Conservation (phyloP, 2,329 filamentous ascomycete species). For the Verticillium nubilum region DNA sequence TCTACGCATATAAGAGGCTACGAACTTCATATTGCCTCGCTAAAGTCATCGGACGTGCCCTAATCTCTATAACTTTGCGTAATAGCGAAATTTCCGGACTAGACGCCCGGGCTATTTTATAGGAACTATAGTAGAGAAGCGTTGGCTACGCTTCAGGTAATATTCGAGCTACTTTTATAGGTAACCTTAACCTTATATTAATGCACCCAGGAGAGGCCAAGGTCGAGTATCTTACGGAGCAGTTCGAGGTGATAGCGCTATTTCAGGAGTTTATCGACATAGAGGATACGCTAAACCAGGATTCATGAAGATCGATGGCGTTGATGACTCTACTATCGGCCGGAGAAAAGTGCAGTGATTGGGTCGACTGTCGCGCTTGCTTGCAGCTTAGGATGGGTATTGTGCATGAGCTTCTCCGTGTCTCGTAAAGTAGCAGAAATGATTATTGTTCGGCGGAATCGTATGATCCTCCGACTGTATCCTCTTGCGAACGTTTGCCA, state of each 20-base stretch:
- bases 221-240: constrained; percentile 24
- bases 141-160: constrained; percentile 12
- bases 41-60: constrained; percentile 23
- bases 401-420: too few species aligned
- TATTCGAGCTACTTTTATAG: constrained; percentile 29
- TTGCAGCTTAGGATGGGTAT: too few species aligned
- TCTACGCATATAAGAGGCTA: constrained; percentile 30
- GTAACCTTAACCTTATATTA: constrained; percentile 27
- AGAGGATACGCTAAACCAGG: too few species aligned
- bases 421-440: too few species aligned
- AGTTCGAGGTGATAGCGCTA: constrained; percentile 25
- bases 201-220: constrained; percentile 24
- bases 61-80: constrained; percentile 29
- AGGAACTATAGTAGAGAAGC: constrained; percentile 19
- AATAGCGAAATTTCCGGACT: constrained; percentile 21
- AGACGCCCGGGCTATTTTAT: constrained; percentile 22
- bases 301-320: too few species aligned
- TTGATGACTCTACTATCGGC: too few species aligned
- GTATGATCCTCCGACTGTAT: too few species aligned
- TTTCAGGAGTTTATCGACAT: constrained; percentile 22
- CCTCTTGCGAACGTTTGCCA: too few species aligned
- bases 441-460: too few species aligned
- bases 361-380: too few species aligned
- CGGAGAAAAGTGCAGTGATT: too few species aligned
- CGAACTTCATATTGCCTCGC: constrained; percentile 27